A percentile compares a stretch with the other conserved stretches of the same genome.
These are phyloP conservation scores for Cercophora sp. DNA, from an alignment of 495 filamentous ascomycete genomes.

Conservation along the genomic window DNA sequence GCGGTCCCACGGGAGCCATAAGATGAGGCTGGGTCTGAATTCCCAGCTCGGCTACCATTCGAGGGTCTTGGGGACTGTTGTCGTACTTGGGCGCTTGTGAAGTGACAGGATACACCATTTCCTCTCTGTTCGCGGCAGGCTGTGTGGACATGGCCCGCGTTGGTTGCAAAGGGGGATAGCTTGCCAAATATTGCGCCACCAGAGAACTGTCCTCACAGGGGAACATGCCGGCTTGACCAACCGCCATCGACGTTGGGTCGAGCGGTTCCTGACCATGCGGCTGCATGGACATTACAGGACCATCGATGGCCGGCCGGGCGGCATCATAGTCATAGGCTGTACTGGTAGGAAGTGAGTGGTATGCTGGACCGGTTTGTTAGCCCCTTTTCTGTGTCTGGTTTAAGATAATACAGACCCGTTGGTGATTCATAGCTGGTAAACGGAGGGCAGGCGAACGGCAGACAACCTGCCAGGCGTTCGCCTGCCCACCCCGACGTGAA, in stretches of 20 bases:
- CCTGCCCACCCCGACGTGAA: slow-evolving; percentile 29
- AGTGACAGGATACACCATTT: slow-evolving; percentile 42
- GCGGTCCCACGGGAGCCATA: slow-evolving; percentile 1
- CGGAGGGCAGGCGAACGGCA: slow-evolving; percentile 42
- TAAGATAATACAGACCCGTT: too few species aligned
- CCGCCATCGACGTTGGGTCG: slow-evolving; percentile 13
- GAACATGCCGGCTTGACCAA: slow-evolving; percentile 27
- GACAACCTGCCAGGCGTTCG: slow-evolving; percentile 34
- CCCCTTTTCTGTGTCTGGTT: too few species aligned
- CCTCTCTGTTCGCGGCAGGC: slow-evolving; percentile 35
- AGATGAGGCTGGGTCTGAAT: slow-evolving; percentile 13
- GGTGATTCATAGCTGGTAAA: slow-evolving; percentile 37
- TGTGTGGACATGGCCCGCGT: slow-evolving; percentile 32
- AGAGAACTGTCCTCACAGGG: slow-evolving; percentile 28
- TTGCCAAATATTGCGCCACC: slow-evolving; percentile 34
- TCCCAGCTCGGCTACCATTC: not conserved
- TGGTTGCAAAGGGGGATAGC: slow-evolving; percentile 40
- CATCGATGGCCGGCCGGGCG: slow-evolving; percentile 26
- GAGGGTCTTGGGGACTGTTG: slow-evolving; percentile 10
- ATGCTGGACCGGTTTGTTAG: slow-evolving; percentile 20
- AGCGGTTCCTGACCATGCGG: slow-evolving; percentile 22
- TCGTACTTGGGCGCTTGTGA: slow-evolving; percentile 27
- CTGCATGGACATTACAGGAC: slow-evolving; percentile 25
- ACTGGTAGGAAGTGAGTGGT: slow-evolving; percentile 31
- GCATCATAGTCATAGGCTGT: slow-evolving; percentile 31